Evolutionary conservation across 2,329 filamentous ascomycete genomes (phyloP).

Genomic region (Fusarium guadeloupense): DNA sequence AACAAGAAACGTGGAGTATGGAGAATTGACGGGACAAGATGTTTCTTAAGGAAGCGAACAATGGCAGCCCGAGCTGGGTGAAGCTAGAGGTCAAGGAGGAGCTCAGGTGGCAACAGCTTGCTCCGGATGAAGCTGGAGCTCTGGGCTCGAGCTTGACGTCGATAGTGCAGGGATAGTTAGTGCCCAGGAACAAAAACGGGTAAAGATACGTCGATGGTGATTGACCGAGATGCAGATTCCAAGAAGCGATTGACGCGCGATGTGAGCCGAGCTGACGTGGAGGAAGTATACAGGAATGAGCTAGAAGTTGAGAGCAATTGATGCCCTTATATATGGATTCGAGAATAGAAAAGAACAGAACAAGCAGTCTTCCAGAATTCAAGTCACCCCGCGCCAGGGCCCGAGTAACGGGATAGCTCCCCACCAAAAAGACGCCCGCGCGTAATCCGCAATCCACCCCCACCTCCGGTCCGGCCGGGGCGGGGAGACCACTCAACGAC

Average conservation of each 20-base stretch:
- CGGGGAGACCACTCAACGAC: too few relatives aligned
- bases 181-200: slow-evolving; percentile 28
- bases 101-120: slow-evolving; percentile 29
- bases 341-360: background rate
- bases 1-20: background rate
- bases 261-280: slow-evolving; percentile 2
- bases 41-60: slow-evolving; percentile 19
- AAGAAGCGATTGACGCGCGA: background rate
- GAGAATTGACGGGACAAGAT: background rate
- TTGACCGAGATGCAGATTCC: slow-evolving; percentile 9
- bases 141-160: slow-evolving; percentile 33
- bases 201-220: slow-evolving; percentile 27
- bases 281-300: background rate
- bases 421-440: slow-evolving; percentile 2
- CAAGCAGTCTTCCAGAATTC: background rate
- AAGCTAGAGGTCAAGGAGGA: background rate
- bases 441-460: too few relatives aligned
- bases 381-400: slow-evolving; percentile 1
- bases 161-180: slow-evolving; percentile 30
- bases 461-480: slow-evolving; percentile 15
- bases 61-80: slow-evolving; percentile 10
- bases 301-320: slow-evolving; percentile 2
- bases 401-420: slow-evolving; percentile 15
- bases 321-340: background rate
- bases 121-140: slow-evolving; percentile 24